Evolutionary conservation across 345 rosid species (phyloP).

Genomic region (Citrus trifoliata): DNA sequence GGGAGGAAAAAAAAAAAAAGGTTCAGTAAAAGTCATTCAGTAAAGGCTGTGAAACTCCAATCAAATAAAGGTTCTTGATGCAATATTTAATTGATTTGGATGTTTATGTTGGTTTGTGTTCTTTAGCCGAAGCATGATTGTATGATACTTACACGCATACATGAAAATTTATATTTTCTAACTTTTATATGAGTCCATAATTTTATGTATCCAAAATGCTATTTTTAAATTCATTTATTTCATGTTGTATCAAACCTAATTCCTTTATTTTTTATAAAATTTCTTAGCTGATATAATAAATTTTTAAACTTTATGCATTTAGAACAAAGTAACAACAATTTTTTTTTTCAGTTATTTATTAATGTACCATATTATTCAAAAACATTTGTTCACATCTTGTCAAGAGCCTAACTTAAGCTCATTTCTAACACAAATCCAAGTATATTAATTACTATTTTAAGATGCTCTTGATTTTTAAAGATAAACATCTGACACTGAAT

Average conservation of each 20-base stretch:
- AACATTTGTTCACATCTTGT: background rate
- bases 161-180: no score
- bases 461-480: background rate
- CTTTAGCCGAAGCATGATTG: no score
- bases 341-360: background rate
- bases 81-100: no score
- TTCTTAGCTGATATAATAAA: background rate
- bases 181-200: background rate
- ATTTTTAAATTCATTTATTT: background rate
- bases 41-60: no score
- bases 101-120: no score
- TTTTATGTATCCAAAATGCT: background rate
- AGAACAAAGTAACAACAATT: background rate
- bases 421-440: background rate
- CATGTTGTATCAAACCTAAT: background rate
- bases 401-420: background rate
- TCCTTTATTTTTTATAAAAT: background rate
- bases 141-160: no score
- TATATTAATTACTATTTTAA: background rate
- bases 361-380: background rate
- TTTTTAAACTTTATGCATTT: background rate
- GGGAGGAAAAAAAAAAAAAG: no score
- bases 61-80: no score
- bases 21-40: no score
- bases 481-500: background rate